Percentiles rank a stretch among this genome's conserved stretches.
These are phyloP conservation scores for Corylus avellana DNA, from an alignment of 306 rosid genomes.

Conservation along the genomic window DNA sequence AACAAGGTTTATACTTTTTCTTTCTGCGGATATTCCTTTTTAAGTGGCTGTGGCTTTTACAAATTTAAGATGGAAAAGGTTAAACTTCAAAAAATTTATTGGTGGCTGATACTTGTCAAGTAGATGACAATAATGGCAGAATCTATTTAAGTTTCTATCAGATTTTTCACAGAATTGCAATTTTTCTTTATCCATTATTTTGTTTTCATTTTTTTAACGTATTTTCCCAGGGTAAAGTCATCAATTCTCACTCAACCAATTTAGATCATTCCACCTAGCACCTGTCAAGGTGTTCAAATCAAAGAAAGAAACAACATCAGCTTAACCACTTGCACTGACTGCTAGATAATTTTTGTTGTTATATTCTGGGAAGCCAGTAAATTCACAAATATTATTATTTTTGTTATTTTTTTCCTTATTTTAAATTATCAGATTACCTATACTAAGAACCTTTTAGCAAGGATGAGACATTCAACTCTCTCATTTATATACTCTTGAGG, in stretches of 20 bases:
- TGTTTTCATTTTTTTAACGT: not conserved
- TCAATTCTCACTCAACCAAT: not conserved
- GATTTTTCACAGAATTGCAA: not conserved
- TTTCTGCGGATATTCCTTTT: not conserved
- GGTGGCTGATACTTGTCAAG: not conserved
- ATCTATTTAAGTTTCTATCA: not conserved
- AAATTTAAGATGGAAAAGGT: not conserved
- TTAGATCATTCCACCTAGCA: not conserved
- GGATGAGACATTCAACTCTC: not conserved
- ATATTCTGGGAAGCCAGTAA: no score
- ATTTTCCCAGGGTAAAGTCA: not conserved
- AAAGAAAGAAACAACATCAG: not conserved
- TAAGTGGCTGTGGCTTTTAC: not conserved
- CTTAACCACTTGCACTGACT: not conserved
- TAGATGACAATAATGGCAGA: not conserved
- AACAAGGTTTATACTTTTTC: not conserved
- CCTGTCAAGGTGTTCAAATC: not conserved
- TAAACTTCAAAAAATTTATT: not conserved
- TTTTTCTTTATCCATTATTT: not conserved
- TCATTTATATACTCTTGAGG: not conserved
- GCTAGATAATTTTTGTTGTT: no score
- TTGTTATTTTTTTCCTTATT: no score
- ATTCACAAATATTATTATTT: no score
- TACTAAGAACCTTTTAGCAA: no score
- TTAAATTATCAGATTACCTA: no score